Base-by-base conservation (phyloP, 2,329 filamentous ascomycete genomes). In the Cladophialophora chaetospira region DNA sequence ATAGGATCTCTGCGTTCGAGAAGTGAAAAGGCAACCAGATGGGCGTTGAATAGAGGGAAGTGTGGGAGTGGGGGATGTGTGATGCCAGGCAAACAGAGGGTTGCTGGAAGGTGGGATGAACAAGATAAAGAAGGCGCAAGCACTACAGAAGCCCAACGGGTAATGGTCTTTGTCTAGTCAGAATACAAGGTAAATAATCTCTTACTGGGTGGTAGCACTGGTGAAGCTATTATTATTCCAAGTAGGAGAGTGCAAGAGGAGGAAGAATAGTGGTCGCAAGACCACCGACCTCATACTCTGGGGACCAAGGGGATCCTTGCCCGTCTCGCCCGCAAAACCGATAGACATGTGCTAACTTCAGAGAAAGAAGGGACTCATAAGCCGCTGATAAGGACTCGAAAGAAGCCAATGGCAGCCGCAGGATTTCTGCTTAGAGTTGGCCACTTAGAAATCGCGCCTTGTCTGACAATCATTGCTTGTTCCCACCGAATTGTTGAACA, bases 51-150 rank as follows among this genome's bases (percentile, higher is more conserved):
- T 25, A 40, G 53, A 46, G 47, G 23, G 49, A 47, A 47, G 36
- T 48, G 54, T 57, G 54, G 54, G 54, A 47, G 54, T 52, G 54
- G 54, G 54, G 48, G 25, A 19, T 29, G 51, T 31, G 31, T 23
- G 51, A 25, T 11, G 19, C n/a, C 23, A 40, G 42, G 23, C 17
- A 19, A 29, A 47, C 21, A 35, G 38, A 25, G 17, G 15, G 50
- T 23, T 21, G 6, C 26, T 6, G 31, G n/a, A 42, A 35, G 25
- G 36, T 53, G 49, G 49, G 49, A 53, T 53, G 49, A 19, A 43
- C 26, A 23, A 51, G 48, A 29, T 51, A 23, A 31, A 31, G 9
- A 26, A 44, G 42, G 42, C 21, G 26, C 42, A 28, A 15, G 42
- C 42, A 23, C 42, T 15, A 8, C 42, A 19, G 23, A 28, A 25